A percentile compares a stretch with the other conserved stretches of the same genome.
phyloP scores from a whole-genome alignment of 768 basidiomycete species.

The Phaeolepiota aurea region DNA sequence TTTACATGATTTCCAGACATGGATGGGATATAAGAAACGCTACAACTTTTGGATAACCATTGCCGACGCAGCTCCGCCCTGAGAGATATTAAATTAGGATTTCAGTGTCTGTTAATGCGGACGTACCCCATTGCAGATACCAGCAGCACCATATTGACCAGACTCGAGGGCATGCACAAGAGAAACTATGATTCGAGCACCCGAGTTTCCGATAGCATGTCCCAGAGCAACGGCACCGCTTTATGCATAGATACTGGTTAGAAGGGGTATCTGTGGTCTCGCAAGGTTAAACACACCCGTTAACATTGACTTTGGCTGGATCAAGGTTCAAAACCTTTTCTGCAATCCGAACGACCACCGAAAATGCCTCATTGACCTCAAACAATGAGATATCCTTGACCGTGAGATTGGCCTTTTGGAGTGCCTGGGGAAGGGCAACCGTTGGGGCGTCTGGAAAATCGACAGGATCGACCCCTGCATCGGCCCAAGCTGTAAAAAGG shows the following conservation, averaged over 20 bases:
- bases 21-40: slow-evolving; percentile 16
- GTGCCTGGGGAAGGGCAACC: slow-evolving; percentile 79
- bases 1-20: not conserved
- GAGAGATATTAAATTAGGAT: slow-evolving; percentile 12
- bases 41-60: slow-evolving; percentile 83
- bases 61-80: slow-evolving; percentile 92
- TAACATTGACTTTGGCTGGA: slow-evolving; percentile 82
- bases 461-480: slow-evolving; percentile 93
- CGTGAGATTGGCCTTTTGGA: slow-evolving; percentile 80
- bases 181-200: slow-evolving; percentile 89
- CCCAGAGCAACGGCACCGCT: slow-evolving; percentile 97
- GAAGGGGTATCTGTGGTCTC: too few species aligned
- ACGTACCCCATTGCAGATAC: slow-evolving; percentile 94
- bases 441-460: slow-evolving; percentile 97
- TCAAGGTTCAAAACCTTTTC: slow-evolving; percentile 84
- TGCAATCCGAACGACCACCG: slow-evolving; percentile 83
- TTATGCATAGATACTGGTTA: too few species aligned
- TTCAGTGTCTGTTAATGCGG: slow-evolving; percentile 1
- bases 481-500: slow-evolving; percentile 72
- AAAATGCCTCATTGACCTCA: slow-evolving; percentile 98
- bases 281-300: slow-evolving; percentile 64
- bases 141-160: slow-evolving; percentile 92
- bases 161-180: slow-evolving; percentile 85
- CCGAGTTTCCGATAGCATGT: slow-evolving; percentile 94
- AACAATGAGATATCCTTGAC: slow-evolving; percentile 82